Evolutionary conservation across 192 early-diverging fungal species (phyloP).

Genomic region (Backusella westeae): DNA sequence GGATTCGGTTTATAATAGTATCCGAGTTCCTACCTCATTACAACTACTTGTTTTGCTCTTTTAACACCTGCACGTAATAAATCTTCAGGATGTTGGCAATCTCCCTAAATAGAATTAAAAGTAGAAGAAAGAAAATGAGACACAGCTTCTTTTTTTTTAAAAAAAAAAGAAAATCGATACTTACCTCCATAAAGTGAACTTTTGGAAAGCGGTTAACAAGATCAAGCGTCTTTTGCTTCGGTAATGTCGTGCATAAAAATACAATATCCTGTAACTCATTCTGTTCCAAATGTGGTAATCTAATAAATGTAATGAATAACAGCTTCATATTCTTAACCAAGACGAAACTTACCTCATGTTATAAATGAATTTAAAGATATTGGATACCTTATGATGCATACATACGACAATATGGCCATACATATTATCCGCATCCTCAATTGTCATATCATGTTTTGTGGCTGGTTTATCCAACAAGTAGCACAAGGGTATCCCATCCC

Average conservation of each 20-base stretch:
- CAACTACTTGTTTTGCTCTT: conserved; percentile 41
- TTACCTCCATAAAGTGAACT: conserved; percentile 40
- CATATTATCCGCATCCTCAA: conserved; percentile 6
- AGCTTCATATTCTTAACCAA: background rate
- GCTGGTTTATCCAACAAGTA: conserved; percentile 14
- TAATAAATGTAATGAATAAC: background rate
- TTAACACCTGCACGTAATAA: conserved; percentile 42
- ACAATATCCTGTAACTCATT: conserved; percentile 45
- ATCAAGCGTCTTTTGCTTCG: conserved; percentile 34
- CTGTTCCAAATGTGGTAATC: conserved; percentile 28
- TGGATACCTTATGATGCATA: conserved; percentile 31
- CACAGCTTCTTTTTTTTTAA: background rate
- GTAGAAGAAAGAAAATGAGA: background rate
- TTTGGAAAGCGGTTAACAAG: conserved; percentile 37
- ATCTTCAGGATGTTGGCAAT: conserved; percentile 45
- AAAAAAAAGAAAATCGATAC: background rate
- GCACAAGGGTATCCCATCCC: background rate
- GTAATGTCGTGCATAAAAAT: conserved; percentile 31
- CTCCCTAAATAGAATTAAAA: conserved; percentile 26
- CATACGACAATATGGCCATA: conserved; percentile 40
- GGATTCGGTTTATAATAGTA: background rate
- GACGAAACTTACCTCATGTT: background rate
- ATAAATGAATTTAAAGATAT: conserved; percentile 23
- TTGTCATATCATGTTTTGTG: conserved; percentile 4
- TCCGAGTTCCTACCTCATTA: conserved; percentile 28